Conservation (phyloP, 1,284 basidiomycete species). For the Macrocystidia cucumis region DNA sequence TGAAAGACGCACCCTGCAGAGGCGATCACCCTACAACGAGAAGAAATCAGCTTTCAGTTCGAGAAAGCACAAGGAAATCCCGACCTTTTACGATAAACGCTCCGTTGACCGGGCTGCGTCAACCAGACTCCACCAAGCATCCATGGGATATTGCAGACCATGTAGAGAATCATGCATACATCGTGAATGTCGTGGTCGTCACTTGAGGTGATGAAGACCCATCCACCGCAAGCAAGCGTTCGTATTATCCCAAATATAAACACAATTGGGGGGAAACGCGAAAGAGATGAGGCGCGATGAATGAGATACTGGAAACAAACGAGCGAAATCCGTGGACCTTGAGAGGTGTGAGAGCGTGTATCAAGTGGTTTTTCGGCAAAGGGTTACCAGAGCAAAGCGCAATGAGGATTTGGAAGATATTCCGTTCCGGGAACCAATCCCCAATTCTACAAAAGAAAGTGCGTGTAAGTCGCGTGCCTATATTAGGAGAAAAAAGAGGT, state of each 20-base stretch:
- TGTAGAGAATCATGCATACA: conserved; percentile 83
- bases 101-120: conserved; percentile 34
- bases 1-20: too few species aligned
- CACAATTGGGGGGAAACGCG: conserved; percentile 46
- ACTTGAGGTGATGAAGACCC: conserved; percentile 86
- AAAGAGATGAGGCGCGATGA: conserved; percentile 33
- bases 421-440: conserved; percentile 88
- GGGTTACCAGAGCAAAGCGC: conserved; percentile 67
- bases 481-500: neutral
- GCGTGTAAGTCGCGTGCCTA: conserved; percentile 20
- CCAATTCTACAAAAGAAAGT: conserved; percentile 53
- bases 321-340: conserved; percentile 76
- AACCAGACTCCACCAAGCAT: conserved; percentile 69
- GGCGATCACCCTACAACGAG: too few species aligned
- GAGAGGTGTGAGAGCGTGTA: conserved; percentile 2
- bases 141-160: conserved; percentile 80
- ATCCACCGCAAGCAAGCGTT: conserved; percentile 84
- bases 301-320: conserved; percentile 70
- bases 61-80: conserved; percentile 11
- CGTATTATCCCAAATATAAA: conserved; percentile 64
- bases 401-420: conserved; percentile 86
- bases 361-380: conserved; percentile 11
- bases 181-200: conserved; percentile 85
- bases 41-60: too few species aligned
- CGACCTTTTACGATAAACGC: conserved; percentile 45